Conservation (phyloP, 352 stramenopile species). For the Thraustochytrium striatum region DNA sequence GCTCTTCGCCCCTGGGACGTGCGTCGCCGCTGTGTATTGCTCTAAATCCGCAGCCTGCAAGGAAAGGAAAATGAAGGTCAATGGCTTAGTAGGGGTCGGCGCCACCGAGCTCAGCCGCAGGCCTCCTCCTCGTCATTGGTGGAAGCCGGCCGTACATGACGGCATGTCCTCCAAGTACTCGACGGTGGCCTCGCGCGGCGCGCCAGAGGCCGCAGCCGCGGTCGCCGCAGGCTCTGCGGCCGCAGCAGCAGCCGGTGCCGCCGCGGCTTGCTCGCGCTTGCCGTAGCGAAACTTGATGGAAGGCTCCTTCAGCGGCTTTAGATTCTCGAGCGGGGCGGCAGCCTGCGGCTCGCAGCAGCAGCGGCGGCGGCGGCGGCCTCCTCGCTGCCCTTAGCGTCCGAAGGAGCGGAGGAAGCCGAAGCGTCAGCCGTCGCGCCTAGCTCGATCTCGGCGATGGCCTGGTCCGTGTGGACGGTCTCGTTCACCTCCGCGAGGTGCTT, state of each 20-base stretch:
- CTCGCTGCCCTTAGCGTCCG: neutral
- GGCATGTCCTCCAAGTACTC: constrained; percentile 29
- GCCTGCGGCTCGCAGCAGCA: neutral
- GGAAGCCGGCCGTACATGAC: constrained; percentile 21
- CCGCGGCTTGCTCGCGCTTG: constrained; percentile 3
- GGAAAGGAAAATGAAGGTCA: no score
- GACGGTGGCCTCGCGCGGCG: neutral
- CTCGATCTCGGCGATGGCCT: constrained; percentile 34
- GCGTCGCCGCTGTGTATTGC: no score
- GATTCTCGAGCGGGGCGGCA: neutral
- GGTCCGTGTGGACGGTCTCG: constrained; percentile 59
- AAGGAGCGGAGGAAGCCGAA: neutral
- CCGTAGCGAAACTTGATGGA: constrained; percentile 41
- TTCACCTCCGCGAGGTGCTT: constrained; percentile 88
- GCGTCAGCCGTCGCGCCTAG: neutral
- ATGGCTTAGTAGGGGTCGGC: constrained; percentile 30
- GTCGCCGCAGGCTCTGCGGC: neutral
- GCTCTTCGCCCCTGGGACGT: no score
- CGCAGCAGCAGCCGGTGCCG: neutral
- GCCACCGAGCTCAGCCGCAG: constrained; percentile 9
- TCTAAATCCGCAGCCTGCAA: no score
- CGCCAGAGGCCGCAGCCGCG: neutral
- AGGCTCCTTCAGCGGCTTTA: constrained; percentile 21
- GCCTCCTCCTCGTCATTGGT: constrained; percentile 38
- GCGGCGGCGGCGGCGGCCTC: neutral